phyloP scores from a whole-genome alignment of 2,329 filamentous ascomycete species.

The Harringtonia aguacate region DNA sequence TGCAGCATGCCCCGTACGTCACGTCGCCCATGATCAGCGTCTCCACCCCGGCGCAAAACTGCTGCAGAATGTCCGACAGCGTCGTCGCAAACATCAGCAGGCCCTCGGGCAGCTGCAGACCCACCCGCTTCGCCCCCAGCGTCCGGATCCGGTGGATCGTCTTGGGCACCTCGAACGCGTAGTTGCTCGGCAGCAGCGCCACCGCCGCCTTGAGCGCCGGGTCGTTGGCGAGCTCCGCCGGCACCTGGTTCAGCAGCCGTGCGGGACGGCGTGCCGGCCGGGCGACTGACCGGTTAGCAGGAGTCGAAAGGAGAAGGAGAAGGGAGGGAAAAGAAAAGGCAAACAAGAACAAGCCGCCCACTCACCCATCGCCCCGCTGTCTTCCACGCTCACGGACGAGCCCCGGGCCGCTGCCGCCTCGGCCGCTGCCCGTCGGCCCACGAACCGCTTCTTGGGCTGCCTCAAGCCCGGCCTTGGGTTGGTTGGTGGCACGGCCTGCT shows the following conservation, averaged over 20 bases:
- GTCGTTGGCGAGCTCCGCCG: constrained; percentile 76
- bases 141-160: constrained; percentile 90
- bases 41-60: constrained; percentile 85
- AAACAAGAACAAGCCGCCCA: neutral
- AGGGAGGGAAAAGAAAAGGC: neutral
- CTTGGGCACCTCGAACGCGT: constrained; percentile 97
- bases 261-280: constrained; percentile 57
- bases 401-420: constrained; percentile 32
- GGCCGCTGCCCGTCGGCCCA: constrained; percentile 67
- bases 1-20: constrained; percentile 96
- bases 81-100: constrained; percentile 93
- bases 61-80: constrained; percentile 88
- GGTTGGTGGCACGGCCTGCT: neutral
- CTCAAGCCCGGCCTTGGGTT: constrained; percentile 28
- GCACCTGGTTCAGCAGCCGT: constrained; percentile 83
- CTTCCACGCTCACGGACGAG: constrained; percentile 28
- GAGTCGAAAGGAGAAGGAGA: neutral
- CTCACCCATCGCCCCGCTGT: constrained; percentile 47
- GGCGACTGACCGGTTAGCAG: constrained; percentile 39
- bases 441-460: constrained; percentile 85
- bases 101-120: constrained; percentile 95
- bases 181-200: constrained; percentile 80
- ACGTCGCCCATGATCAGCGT: constrained; percentile 99
- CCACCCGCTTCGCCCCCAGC: constrained; percentile 68
- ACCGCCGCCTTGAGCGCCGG: constrained; percentile 80